phyloP scores from a whole-genome alignment of 2,329 filamentous ascomycete species.

The Aspergillus phoenicis region DNA sequence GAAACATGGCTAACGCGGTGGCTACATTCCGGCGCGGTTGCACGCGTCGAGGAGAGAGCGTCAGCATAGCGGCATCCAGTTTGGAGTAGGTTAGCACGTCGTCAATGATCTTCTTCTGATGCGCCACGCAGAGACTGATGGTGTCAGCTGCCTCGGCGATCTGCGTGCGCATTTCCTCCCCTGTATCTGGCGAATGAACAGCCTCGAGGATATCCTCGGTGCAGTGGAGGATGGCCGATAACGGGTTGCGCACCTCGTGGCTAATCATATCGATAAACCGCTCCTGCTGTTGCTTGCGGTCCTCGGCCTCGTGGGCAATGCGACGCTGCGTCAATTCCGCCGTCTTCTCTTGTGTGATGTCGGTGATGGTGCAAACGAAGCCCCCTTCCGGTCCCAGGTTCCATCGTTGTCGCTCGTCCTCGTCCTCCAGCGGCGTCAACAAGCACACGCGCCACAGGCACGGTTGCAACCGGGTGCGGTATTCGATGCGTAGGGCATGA shows the following conservation, averaged over 20 bases:
- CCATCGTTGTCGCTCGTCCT: conserved; percentile 17
- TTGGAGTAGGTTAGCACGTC: conserved; percentile 74
- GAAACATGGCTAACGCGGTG: conserved; percentile 74
- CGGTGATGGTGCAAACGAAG: conserved; percentile 61
- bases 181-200: conserved; percentile 12
- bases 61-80: conserved; percentile 72
- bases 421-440: conserved; percentile 17
- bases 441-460: conserved; percentile 26
- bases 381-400: conserved; percentile 12
- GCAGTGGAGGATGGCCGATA: conserved; percentile 61
- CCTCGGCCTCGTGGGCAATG: conserved; percentile 77
- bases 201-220: conserved; percentile 50
- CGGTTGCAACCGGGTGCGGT: conserved; percentile 19
- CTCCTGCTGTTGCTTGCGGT: conserved; percentile 77
- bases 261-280: conserved; percentile 76
- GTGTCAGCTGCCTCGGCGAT: conserved; percentile 75
- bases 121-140: conserved; percentile 74
- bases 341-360: conserved; percentile 84
- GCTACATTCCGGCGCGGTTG: conserved; percentile 69
- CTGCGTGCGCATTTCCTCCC: conserved; percentile 52
- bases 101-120: conserved; percentile 79
- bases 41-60: conserved; percentile 70
- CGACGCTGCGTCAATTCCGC: conserved; percentile 78
- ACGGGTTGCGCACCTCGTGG: conserved; percentile 60
- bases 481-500: conserved; percentile 26